These are phyloP conservation scores for Ensete ventricosum DNA, from an alignment of 176 grass and related monocot species.

Conservation along the genomic window DNA sequence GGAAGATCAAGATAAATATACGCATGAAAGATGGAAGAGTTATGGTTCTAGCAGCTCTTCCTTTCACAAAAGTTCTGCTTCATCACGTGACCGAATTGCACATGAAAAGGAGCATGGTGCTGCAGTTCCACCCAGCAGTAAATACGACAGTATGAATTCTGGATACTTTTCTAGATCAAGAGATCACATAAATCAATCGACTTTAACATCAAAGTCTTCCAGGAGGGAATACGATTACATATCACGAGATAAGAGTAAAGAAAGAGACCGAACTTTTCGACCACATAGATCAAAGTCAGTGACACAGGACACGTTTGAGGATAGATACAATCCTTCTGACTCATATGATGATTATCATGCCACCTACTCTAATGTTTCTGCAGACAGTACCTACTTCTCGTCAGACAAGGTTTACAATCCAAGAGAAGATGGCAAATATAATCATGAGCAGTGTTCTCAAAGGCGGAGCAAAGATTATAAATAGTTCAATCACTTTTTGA, in stretches of 20 bases:
- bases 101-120: slow-evolving; percentile 28
- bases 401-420: slow-evolving; percentile 2
- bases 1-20: slow-evolving; percentile 26
- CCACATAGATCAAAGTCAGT: slow-evolving; percentile 38
- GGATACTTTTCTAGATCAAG: slow-evolving; percentile 32
- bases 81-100: slow-evolving; percentile 11
- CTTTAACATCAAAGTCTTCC: slow-evolving; percentile 32
- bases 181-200: slow-evolving; percentile 23
- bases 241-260: slow-evolving; percentile 30
- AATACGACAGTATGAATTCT: slow-evolving; percentile 29
- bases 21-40: slow-evolving; percentile 21
- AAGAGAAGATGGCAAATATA: slow-evolving; percentile 24
- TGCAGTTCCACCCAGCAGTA: slow-evolving; percentile 16
- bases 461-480: slow-evolving; percentile 24
- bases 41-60: slow-evolving; percentile 23
- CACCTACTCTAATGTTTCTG: slow-evolving; percentile 9
- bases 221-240: slow-evolving; percentile 29
- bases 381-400: slow-evolving; percentile 8
- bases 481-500: slow-evolving; percentile 11
- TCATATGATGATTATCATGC: slow-evolving; percentile 39
- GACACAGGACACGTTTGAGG: slow-evolving; percentile 49
- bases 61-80: slow-evolving; percentile 18
- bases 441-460: slow-evolving; percentile 23
- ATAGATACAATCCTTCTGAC: slow-evolving; percentile 55
- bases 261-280: slow-evolving; percentile 30